phyloP scores from a whole-genome alignment of 2,329 filamentous ascomycete genomes.

The Aphanoascus verrucosus region DNA sequence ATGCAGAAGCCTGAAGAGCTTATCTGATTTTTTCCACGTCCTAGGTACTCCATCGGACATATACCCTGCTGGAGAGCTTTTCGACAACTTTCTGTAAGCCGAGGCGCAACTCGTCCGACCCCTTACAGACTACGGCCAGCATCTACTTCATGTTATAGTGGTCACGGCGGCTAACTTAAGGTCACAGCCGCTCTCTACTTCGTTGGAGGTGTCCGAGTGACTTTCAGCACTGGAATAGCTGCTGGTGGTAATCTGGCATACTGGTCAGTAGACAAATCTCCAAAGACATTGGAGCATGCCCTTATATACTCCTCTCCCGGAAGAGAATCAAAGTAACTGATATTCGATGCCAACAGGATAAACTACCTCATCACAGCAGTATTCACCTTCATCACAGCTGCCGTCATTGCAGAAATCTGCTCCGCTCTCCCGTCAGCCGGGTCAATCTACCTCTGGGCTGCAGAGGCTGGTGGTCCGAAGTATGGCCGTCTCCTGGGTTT shows the following conservation, averaged over 20 bases:
- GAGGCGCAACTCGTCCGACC: not conserved
- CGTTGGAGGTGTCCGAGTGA: slow-evolving; percentile 49
- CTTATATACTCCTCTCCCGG: not conserved
- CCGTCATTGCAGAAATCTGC: slow-evolving; percentile 51
- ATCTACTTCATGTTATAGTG: not conserved
- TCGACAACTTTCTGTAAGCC: slow-evolving; percentile 47
- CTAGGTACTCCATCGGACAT: slow-evolving; percentile 48
- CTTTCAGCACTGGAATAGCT: slow-evolving; percentile 52
- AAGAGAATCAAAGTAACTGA: too few relatives aligned
- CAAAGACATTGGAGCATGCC: not conserved
- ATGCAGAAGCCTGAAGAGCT: not conserved
- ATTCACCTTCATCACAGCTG: slow-evolving; percentile 52
- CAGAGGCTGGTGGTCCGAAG: slow-evolving; percentile 46
- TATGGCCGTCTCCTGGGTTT: slow-evolving; percentile 49
- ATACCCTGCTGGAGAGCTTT: slow-evolving; percentile 49
- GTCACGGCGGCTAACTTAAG: not conserved
- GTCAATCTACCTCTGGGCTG: slow-evolving; percentile 53
- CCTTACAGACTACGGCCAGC: not conserved
- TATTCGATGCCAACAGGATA: slow-evolving; percentile 35
- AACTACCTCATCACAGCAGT: slow-evolving; percentile 50
- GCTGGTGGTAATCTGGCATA: slow-evolving; percentile 52
- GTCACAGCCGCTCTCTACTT: slow-evolving; percentile 49
- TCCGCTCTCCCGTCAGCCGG: slow-evolving; percentile 49
- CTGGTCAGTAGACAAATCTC: slow-evolving; percentile 35
- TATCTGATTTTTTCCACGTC: slow-evolving; percentile 15